These are phyloP conservation scores for Zopfia rhizophila DNA, from an alignment of 2,329 filamentous ascomycete genomes.

Conservation along the genomic window DNA sequence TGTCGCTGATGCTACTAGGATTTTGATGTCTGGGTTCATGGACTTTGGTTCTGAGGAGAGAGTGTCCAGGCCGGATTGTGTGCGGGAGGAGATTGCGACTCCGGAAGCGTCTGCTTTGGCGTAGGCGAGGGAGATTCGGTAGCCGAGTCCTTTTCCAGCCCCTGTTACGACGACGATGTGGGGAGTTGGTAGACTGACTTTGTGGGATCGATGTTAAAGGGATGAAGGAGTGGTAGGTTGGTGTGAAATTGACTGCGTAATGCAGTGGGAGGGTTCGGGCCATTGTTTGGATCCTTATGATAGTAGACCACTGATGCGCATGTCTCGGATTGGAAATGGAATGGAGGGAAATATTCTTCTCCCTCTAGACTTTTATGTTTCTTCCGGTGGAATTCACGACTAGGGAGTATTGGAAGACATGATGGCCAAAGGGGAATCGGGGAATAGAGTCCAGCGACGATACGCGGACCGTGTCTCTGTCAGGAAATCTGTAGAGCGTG, in stretches of 20 bases:
- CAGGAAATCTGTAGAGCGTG: too few relatives aligned
- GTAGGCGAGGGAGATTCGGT: slow-evolving; percentile 26
- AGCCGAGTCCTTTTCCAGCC: slow-evolving; percentile 31
- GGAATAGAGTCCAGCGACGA: too few relatives aligned
- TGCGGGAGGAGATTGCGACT: slow-evolving; percentile 27
- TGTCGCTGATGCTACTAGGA: slow-evolving; percentile 30
- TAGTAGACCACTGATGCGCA: too few relatives aligned
- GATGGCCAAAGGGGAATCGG: too few relatives aligned
- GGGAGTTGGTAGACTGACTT: slow-evolving; percentile 11
- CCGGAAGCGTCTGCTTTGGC: slow-evolving; percentile 25
- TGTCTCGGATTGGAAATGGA: too few relatives aligned
- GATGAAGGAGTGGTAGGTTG: slow-evolving; percentile 13
- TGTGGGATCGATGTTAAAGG: slow-evolving; percentile 14
- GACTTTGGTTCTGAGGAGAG: slow-evolving; percentile 16
- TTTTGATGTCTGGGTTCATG: slow-evolving; percentile 19
- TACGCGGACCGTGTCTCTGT: too few relatives aligned
- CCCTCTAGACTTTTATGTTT: too few relatives aligned
- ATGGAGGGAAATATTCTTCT: too few relatives aligned
- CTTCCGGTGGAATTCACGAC: too few relatives aligned
- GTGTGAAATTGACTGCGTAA: slow-evolving; percentile 10
- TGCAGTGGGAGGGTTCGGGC: slow-evolving; percentile 1
- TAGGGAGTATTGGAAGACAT: too few relatives aligned
- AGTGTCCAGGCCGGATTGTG: slow-evolving; percentile 22
- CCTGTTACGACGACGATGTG: slow-evolving; percentile 29
- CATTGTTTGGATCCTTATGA: too few relatives aligned